Percentiles rank a stretch among this genome's conserved stretches.
These are phyloP conservation scores for Cyathus striatus DNA, from an alignment of 768 basidiomycete species.

Conservation along the genomic window DNA sequence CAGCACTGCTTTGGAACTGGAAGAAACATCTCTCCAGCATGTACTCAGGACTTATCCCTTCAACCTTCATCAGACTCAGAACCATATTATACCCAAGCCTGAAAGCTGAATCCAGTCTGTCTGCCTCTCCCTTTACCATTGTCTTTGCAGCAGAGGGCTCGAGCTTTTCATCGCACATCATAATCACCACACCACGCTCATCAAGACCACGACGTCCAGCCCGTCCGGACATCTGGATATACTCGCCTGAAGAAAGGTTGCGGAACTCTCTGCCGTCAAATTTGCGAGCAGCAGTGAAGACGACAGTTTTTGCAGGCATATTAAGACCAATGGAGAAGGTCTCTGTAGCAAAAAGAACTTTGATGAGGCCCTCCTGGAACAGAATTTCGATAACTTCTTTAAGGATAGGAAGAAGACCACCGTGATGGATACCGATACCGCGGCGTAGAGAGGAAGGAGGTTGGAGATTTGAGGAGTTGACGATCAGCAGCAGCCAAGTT, in stretches of 20 bases:
- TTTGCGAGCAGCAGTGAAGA: conserved; percentile 93
- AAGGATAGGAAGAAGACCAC: conserved; percentile 92
- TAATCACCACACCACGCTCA: conserved; percentile 97
- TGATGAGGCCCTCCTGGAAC: conserved; percentile 97
- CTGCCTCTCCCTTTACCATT: conserved; percentile 98
- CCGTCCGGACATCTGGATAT: conserved; percentile 99
- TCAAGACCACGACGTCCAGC: conserved; percentile 96
- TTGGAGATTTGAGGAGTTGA: conserved; percentile 91
- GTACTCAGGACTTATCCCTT: conserved; percentile 95
- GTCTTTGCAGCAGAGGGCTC: conserved; percentile 88
- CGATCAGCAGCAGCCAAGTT: conserved; percentile 84
- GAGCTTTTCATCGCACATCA: conserved; percentile 99
- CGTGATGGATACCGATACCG: conserved; percentile 98
- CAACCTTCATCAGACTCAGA: conserved; percentile 96
- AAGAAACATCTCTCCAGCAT: conserved; percentile 98
- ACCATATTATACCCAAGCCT: conserved; percentile 99
- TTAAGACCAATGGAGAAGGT: conserved; percentile 98
- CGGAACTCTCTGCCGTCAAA: conserved; percentile 96
- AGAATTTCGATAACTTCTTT: conserved; percentile 99
- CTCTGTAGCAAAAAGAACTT: conserved; percentile 97
- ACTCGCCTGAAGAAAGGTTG: conserved; percentile 91
- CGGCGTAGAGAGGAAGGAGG: conserved; percentile 90
- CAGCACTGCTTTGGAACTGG: conserved; percentile 94
- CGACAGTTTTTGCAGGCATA: conserved; percentile 99
- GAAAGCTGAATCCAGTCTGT: conserved; percentile 95